Conservation (phyloP, 345 rosid genomes). For the Camelina laxa region DNA sequence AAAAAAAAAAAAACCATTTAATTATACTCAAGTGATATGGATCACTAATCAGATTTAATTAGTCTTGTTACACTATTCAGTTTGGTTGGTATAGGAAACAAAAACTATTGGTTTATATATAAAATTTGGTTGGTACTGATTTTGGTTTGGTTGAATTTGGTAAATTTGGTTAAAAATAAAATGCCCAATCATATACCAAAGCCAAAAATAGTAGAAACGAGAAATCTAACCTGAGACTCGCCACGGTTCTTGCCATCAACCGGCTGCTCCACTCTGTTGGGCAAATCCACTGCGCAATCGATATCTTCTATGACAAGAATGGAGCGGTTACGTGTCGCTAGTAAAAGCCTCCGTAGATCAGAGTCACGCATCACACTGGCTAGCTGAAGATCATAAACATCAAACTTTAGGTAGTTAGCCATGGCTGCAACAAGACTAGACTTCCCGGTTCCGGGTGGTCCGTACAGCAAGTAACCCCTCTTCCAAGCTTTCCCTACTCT, state of each 20-base stretch:
- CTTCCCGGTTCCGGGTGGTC: slow-evolving; percentile 82
- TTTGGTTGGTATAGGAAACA: slow-evolving; percentile 20
- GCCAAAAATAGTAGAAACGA: background rate
- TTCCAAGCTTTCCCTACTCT: slow-evolving; percentile 75
- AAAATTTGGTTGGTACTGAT: background rate
- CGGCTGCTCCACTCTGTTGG: slow-evolving; percentile 45
- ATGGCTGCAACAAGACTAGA: slow-evolving; percentile 79
- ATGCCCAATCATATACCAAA: slow-evolving; percentile 1
- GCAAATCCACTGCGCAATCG: slow-evolving; percentile 58
- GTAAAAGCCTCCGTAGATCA: slow-evolving; percentile 56
- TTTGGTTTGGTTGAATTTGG: slow-evolving; percentile 29
- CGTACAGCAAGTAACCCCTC: slow-evolving; percentile 70
- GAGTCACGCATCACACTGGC: slow-evolving; percentile 52
- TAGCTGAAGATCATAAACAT: slow-evolving; percentile 67
- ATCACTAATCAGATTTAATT: background rate
- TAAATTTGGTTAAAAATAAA: background rate
- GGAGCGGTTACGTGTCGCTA: slow-evolving; percentile 54
- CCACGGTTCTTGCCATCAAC: slow-evolving; percentile 39
- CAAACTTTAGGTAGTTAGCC: slow-evolving; percentile 71
- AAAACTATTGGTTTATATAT: background rate
- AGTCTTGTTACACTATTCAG: too few species aligned
- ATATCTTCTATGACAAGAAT: slow-evolving; percentile 77
- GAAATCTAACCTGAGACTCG: slow-evolving; percentile 43
- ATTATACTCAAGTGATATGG: background rate
- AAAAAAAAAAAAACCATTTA: background rate